Evolutionary conservation across 192 early-diverging fungal species (phyloP).

Genomic region (Powellomyces hirtus): DNA sequence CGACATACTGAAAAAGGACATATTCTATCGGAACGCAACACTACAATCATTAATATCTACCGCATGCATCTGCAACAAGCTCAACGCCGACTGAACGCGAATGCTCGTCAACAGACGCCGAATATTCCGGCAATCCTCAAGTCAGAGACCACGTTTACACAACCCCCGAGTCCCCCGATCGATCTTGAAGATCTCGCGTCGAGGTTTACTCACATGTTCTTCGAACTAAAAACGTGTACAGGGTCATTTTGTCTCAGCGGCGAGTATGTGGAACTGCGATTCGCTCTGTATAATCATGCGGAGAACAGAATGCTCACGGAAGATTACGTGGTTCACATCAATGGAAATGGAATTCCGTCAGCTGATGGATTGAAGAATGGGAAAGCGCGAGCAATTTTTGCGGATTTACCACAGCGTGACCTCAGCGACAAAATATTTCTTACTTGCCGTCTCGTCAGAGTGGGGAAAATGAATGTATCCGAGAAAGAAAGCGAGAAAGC

Average conservation of each 20-base stretch:
- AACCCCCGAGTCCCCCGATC: not conserved
- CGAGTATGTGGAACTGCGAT: slow-evolving; percentile 61
- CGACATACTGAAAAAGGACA: slow-evolving; percentile 59
- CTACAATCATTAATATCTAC: slow-evolving; percentile 58
- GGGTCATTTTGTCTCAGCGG: slow-evolving; percentile 58
- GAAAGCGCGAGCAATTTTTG: slow-evolving; percentile 57
- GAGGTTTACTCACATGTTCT: slow-evolving; percentile 43
- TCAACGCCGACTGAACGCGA: not conserved
- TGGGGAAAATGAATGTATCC: slow-evolving; percentile 59
- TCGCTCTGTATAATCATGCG: slow-evolving; percentile 53
- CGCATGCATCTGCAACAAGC: slow-evolving; percentile 47
- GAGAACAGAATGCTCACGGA: slow-evolving; percentile 56
- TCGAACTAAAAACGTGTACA: slow-evolving; percentile 55
- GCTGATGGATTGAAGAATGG: slow-evolving; percentile 35
- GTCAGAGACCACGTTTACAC: not conserved
- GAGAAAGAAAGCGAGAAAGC: slow-evolving; percentile 46
- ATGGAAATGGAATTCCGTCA: slow-evolving; percentile 53
- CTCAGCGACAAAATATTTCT: slow-evolving; percentile 51
- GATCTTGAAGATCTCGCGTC: slow-evolving; percentile 15
- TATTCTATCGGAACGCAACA: slow-evolving; percentile 51
- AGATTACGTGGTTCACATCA: slow-evolving; percentile 53
- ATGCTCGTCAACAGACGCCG: not conserved
- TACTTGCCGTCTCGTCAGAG: slow-evolving; percentile 59
- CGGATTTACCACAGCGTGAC: slow-evolving; percentile 54
- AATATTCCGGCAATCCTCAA: not conserved